Conservation (phyloP, 2,329 filamentous ascomycete species). For the Trichoderma endophyticum region DNA sequence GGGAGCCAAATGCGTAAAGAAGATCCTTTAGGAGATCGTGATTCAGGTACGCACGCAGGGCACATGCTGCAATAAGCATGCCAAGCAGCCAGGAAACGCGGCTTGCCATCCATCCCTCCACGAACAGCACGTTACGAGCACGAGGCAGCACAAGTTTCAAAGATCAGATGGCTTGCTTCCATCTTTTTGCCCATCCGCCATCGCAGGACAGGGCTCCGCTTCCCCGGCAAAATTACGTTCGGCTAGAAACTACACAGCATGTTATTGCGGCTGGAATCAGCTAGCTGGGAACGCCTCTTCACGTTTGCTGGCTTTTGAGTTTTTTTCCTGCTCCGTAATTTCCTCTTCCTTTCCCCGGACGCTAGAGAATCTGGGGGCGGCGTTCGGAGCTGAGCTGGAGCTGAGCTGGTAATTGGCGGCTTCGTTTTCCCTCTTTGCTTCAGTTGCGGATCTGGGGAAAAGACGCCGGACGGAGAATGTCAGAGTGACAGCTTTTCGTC, state of each 20-base stretch:
- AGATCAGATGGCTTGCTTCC: background rate
- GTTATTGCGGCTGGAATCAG: background rate
- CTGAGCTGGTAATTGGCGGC: background rate
- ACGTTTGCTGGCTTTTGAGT: background rate
- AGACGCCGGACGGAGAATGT: background rate
- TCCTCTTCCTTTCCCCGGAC: background rate
- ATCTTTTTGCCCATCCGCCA: background rate
- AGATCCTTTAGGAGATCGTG: background rate
- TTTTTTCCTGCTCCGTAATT: background rate
- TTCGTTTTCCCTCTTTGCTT: background rate
- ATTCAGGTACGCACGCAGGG: background rate
- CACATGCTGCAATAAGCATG: background rate
- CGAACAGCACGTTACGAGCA: background rate
- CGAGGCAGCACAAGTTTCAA: background rate
- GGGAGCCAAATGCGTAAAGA: background rate
- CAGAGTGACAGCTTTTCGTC: background rate
- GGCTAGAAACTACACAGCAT: background rate
- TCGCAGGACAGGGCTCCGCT: background rate
- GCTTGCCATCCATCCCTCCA: background rate
- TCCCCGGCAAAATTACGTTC: slow-evolving; percentile 1
- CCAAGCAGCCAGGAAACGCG: background rate
- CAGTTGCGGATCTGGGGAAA: background rate
- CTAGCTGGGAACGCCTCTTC: background rate
- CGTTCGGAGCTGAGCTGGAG: background rate
- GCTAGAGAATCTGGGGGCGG: background rate